These are phyloP conservation scores for Echria macrotheca DNA, from an alignment of 495 filamentous ascomycete species.

Conservation along the genomic window DNA sequence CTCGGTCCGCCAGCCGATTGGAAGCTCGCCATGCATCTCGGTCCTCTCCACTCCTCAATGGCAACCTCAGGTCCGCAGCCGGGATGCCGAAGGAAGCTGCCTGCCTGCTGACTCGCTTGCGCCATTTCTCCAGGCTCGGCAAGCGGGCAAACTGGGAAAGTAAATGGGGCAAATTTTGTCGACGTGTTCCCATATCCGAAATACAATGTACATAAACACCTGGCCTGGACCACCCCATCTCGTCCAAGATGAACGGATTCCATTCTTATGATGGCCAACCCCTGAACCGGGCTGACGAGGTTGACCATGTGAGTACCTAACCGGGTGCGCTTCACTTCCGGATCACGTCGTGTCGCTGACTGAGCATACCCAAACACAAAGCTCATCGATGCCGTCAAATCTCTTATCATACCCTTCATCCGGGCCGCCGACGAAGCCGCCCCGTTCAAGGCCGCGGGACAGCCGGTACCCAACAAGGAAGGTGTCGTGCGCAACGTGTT, in stretches of 20 bases:
- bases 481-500: conserved; percentile 52
- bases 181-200: too few species aligned
- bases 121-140: neutral
- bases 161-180: too few species aligned
- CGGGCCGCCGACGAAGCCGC: conserved; percentile 64
- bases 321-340: neutral
- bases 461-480: conserved; percentile 42
- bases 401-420: conserved; percentile 74
- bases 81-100: neutral
- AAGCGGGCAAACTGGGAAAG: neutral
- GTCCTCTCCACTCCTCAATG: too few species aligned
- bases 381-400: conserved; percentile 69
- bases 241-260: too few species aligned
- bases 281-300: conserved; percentile 28
- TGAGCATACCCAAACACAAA: conserved; percentile 23
- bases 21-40: too few species aligned
- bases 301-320: conserved; percentile 42
- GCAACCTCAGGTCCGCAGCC: too few species aligned
- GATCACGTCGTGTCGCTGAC: too few species aligned
- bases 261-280: too few species aligned
- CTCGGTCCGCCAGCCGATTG: too few species aligned
- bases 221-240: too few species aligned
- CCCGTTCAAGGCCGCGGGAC: conserved; percentile 42
- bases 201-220: too few species aligned
- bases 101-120: neutral